Evolutionary conservation across 129 eudicot species (phyloP), one percentile per base, ranked within the genome.

Genomic region (Kitagawia praeruptora): DNA sequence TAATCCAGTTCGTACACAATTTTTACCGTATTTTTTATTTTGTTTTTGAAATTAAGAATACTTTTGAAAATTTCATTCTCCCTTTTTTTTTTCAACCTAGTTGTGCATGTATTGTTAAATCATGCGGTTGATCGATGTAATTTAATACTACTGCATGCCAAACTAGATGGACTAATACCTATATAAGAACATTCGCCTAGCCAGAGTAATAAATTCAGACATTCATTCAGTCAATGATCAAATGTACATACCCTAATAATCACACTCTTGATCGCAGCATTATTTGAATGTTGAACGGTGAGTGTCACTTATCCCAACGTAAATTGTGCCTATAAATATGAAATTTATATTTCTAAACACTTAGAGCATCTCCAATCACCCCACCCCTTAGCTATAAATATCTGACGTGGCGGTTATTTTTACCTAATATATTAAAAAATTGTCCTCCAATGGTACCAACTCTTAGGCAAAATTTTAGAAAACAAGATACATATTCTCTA

Each of bases 81-180:
- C 37, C 2, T 34, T 1, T 34, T 1, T 5, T 18, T 18, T 5
- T 19, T 19, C 25, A 53, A 53, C 61, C 61, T 53, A 19, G 25
- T 21, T 21, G 28, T 61, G 69, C 69, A 61, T 61, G 69, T n/a
- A n/a, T 61, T 61, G 69, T 61, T 61, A 61, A 61, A 61, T 61
- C 69, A 61, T n/a, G 69, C 66, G 1, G 66, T 58, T 58, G 66
- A 31, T 31, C 34, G 34, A 58, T 2, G 66, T 58, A 40, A 58
- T 34, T 34, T 1, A 58, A 6, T 58, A 58, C 8, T 58, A 21
- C 54, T 18, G 0, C 31, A 2, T 58, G 37, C 69, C 69, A 10
- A 61, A 61, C 69, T 8, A 23, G 14, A 23, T 58, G 5, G 25
- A n/a, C 66, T 8, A n/a, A 23, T 31, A 58, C 31, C 66, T 21